Evolutionary conservation across 2,329 filamentous ascomycete genomes (phyloP).

Genomic region (Aspergillus felis): DNA sequence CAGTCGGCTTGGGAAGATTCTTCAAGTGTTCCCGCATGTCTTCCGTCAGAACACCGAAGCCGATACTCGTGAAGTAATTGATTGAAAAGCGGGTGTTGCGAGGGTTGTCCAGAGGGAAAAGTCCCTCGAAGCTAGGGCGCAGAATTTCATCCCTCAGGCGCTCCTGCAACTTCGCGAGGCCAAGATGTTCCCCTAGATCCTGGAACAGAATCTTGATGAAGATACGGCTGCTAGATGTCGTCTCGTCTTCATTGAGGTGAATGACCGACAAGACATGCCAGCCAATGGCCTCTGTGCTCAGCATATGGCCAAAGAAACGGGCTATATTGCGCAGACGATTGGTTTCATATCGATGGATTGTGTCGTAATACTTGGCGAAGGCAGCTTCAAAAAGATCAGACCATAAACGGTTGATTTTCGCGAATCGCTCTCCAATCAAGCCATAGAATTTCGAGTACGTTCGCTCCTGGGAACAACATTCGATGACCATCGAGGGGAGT

Average conservation of each 20-base stretch:
- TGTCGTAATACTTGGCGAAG: conserved; percentile 93
- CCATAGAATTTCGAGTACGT: conserved; percentile 98
- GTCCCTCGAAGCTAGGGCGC: conserved; percentile 71
- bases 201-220: conserved; percentile 98
- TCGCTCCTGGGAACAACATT: conserved; percentile 93
- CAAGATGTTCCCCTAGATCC: conserved; percentile 81
- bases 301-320: conserved; percentile 86
- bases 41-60: conserved; percentile 91
- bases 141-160: conserved; percentile 75
- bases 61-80: conserved; percentile 99
- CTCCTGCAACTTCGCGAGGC: conserved; percentile 72
- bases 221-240: conserved; percentile 91
- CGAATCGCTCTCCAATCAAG: conserved; percentile 87
- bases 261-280: conserved; percentile 87
- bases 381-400: conserved; percentile 84
- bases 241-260: conserved; percentile 93
- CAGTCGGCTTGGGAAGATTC: conserved; percentile 79
- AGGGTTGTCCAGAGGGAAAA: conserved; percentile 87
- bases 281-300: conserved; percentile 81
- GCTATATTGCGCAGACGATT: conserved; percentile 94
- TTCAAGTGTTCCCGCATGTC: conserved; percentile 89
- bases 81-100: conserved; percentile 94
- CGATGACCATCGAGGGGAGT: conserved; percentile 92
- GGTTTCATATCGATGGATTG: conserved; percentile 94
- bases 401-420: conserved; percentile 94